phyloP scores from a whole-genome alignment of 129 eudicot genomes.

The Glebionis coronaria region DNA sequence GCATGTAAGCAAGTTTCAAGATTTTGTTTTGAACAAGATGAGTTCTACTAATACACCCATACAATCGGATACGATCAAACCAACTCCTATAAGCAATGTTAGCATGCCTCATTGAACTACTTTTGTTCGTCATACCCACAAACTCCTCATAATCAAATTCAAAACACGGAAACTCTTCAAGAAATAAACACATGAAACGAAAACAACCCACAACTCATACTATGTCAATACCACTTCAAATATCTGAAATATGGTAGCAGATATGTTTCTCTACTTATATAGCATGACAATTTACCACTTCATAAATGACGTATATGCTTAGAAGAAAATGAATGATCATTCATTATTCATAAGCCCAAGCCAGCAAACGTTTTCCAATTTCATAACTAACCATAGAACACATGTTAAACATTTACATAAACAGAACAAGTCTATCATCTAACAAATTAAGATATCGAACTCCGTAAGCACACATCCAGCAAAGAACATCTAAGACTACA shows the following conservation, averaged over 20 bases:
- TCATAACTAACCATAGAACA: background rate
- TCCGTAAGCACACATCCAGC: background rate
- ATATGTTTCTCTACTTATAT: background rate
- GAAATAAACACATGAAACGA: conserved; percentile 13
- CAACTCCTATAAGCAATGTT: background rate
- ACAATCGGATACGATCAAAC: background rate
- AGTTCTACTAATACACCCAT: background rate
- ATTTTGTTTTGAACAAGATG: background rate
- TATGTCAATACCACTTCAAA: conserved; percentile 10
- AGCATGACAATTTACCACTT: conserved; percentile 4
- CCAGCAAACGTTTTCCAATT: background rate
- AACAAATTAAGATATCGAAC: background rate
- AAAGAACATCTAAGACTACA: background rate
- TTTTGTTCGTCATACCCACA: background rate
- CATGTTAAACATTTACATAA: background rate
- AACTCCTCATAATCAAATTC: background rate
- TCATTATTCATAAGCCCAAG: background rate
- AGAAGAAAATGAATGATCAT: too few relatives aligned
- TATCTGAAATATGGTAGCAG: background rate
- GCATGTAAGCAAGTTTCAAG: background rate
- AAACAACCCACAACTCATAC: background rate
- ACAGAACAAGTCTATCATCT: background rate
- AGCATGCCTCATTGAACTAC: background rate
- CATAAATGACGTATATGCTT: background rate
- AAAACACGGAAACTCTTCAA: background rate